Conservation (phyloP, 1,284 basidiomycete genomes). For the Rhodotorula sp. region DNA sequence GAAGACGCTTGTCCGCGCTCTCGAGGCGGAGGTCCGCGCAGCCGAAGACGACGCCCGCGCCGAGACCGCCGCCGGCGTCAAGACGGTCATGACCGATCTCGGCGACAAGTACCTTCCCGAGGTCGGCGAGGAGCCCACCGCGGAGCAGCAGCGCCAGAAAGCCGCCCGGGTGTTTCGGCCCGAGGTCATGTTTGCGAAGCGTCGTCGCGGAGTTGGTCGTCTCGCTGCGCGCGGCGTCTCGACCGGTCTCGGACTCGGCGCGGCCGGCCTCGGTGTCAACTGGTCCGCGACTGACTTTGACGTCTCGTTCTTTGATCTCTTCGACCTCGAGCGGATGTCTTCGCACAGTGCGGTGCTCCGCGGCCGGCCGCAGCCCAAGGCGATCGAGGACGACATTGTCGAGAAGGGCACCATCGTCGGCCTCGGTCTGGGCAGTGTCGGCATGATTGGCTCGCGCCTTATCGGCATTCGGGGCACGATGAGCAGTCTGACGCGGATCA, state of each 20-base stretch:
- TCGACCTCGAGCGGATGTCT: slow-evolving; percentile 81
- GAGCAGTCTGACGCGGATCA: slow-evolving; percentile 69
- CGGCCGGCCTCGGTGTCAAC: slow-evolving; percentile 34
- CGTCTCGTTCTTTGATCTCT: slow-evolving; percentile 66
- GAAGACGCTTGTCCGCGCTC: slow-evolving; percentile 67
- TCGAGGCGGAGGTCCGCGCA: slow-evolving; percentile 76
- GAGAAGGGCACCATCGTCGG: slow-evolving; percentile 70
- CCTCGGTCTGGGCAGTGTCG: slow-evolving; percentile 78
- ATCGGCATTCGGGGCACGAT: slow-evolving; percentile 74
- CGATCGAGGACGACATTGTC: slow-evolving; percentile 55
- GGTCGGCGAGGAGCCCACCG: slow-evolving; percentile 3
- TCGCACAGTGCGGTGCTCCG: slow-evolving; percentile 51
- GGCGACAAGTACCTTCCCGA: slow-evolving; percentile 77
- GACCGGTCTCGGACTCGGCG: slow-evolving; percentile 48
- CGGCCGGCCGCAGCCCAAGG: slow-evolving; percentile 29
- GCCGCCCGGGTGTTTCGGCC: slow-evolving; percentile 76
- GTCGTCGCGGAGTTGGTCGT: slow-evolving; percentile 54
- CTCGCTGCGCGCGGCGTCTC: slow-evolving; percentile 36
- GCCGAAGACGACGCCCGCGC: slow-evolving; percentile 81
- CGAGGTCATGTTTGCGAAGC: slow-evolving; percentile 84
- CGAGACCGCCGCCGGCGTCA: slow-evolving; percentile 68
- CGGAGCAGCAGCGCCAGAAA: slow-evolving; percentile 13
- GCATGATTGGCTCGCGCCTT: slow-evolving; percentile 77
- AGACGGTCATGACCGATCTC: slow-evolving; percentile 62
- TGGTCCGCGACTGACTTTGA: slow-evolving; percentile 48